phyloP scores from a whole-genome alignment of 139 green algal species.

The Nannochloris sp. region DNA sequence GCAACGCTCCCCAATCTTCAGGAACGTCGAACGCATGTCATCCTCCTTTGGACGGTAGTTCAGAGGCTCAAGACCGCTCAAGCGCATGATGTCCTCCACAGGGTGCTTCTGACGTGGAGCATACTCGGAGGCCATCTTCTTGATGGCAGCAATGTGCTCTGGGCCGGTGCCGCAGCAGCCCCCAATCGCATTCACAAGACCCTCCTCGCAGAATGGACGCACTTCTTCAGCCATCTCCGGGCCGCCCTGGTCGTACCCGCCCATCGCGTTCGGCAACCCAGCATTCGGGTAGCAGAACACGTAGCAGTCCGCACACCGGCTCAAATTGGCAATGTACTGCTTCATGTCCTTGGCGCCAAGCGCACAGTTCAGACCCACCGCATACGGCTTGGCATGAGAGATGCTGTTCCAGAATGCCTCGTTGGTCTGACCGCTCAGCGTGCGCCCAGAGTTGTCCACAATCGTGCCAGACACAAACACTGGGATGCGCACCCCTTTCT shows the following conservation, averaged over 20 bases:
- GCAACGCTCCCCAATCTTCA: slow-evolving; percentile 95
- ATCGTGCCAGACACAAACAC: slow-evolving; percentile 96
- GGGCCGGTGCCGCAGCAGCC: slow-evolving; percentile 89
- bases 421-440: slow-evolving; percentile 94
- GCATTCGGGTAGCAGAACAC: slow-evolving; percentile 98
- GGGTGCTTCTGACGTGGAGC: slow-evolving; percentile 44
- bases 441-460: slow-evolving; percentile 88
- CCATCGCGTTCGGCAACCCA: slow-evolving; percentile 96
- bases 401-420: slow-evolving; percentile 98
- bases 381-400: slow-evolving; percentile 81
- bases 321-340: slow-evolving; percentile 88
- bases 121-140: slow-evolving; percentile 48
- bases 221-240: slow-evolving; percentile 91
- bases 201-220: slow-evolving; percentile 77
- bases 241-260: slow-evolving; percentile 94
- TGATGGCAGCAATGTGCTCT: slow-evolving; percentile 84
- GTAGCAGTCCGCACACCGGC: slow-evolving; percentile 78
- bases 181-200: slow-evolving; percentile 88
- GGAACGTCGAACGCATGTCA: slow-evolving; percentile 81
- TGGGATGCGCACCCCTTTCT: slow-evolving; percentile 66
- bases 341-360: slow-evolving; percentile 93
- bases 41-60: slow-evolving; percentile 73
- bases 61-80: slow-evolving; percentile 89
- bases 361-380: slow-evolving; percentile 94
- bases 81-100: slow-evolving; percentile 68